Evolutionary conservation across 2,329 filamentous ascomycete species (phyloP).

Genomic region (Fusarium burgessii): DNA sequence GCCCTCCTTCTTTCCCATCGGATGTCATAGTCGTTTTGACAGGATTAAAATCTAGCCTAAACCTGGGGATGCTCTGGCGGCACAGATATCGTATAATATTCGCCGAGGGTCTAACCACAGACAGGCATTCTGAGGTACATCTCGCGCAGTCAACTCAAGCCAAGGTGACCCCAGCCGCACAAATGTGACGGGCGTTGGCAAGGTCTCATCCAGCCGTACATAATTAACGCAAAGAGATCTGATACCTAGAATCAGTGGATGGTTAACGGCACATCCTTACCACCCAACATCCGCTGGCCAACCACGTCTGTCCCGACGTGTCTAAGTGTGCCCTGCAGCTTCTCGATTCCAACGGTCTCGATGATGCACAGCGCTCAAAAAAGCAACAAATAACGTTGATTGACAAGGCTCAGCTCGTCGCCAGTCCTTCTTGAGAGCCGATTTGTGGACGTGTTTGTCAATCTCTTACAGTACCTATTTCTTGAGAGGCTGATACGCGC

Average conservation of each 20-base stretch:
- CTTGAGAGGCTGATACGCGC: constrained; percentile 5
- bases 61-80: constrained; percentile 5
- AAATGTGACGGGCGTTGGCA: constrained; percentile 18
- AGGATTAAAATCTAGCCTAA: neutral
- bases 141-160: constrained; percentile 6
- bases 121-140: constrained; percentile 17
- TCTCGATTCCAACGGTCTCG: constrained; percentile 43
- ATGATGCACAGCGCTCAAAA: constrained; percentile 42
- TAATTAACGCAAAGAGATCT: constrained; percentile 36
- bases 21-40: constrained; percentile 1
- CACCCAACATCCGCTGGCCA: constrained; percentile 23
- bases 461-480: neutral
- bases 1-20: neutral
- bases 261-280: constrained; percentile 39
- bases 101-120: constrained; percentile 33
- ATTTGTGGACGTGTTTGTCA: constrained; percentile 19
- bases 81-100: constrained; percentile 29
- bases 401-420: constrained; percentile 22
- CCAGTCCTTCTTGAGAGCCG: constrained; percentile 15
- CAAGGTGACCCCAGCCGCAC: constrained; percentile 4
- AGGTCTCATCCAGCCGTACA: constrained; percentile 8
- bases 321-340: constrained; percentile 42
- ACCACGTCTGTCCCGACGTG: constrained; percentile 22
- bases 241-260: constrained; percentile 16
- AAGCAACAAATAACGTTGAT: constrained; percentile 26